Base-by-base conservation (phyloP, 2,329 filamentous ascomycete genomes). In the Teratosphaeria epicoccoides region DNA sequence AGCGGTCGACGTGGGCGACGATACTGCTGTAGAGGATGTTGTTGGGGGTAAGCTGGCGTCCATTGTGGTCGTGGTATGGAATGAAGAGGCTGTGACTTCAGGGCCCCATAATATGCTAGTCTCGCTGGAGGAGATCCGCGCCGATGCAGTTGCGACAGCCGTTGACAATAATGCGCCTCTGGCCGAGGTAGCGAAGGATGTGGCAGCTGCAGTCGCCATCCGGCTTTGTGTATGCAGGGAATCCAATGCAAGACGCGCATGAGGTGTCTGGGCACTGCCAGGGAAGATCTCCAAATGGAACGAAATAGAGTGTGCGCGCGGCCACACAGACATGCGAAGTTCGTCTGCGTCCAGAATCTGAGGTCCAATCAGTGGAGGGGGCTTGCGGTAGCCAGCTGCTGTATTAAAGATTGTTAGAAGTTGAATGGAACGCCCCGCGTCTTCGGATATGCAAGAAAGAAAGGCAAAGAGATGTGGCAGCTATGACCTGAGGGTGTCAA, bases 321-420 rank as follows among this genome's bases (percentile, higher is more conserved):
- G 33, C 33, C 14, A 17, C 9, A 40, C 33, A 40, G n/a, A 40
- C 20, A 40, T 40, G n/a, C 10, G 33, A 40, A 40, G 7, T 14
- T 40, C 33, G 33, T 40, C 33, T 17, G 33, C 14, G 33, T 14
- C 33, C 33, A 40, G 33, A 17, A 40, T 40, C 17, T 37, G 33
- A n/a, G 33, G n/a, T 20, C n/a, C n/a, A 6, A 40, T 40, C 20
- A 47, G 49, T 43, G 47, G 14, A 17, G 44, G 17, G 44, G 44
- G 44, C 9, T 47, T 51, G 49, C 49, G 47, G 49, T 51, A 47
- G 49, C 49, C 45, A 46, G 49, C 49, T 51, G 49, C 49, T 10
- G 33, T 22, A 11, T 2, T 29, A 28, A 33, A 25, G 48, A 51
- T 9, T 40, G 25, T 47, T 28, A 37, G 26, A 51, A 47, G 49